Conservation (phyloP, 108 stramenopile species). For the Chaetoceros tenuissimus region DNA sequence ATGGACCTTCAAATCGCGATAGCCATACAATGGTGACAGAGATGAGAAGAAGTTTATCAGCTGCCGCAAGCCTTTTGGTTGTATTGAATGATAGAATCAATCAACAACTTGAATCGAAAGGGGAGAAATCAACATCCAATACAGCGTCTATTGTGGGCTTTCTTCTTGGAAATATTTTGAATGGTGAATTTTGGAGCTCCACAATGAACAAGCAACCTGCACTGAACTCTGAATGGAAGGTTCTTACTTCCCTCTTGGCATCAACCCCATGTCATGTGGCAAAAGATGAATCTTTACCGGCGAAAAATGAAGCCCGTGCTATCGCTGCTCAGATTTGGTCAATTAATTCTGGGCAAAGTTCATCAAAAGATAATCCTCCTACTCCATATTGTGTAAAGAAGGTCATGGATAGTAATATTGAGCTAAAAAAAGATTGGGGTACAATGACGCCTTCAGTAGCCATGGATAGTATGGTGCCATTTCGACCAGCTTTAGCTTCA, state of each 20-base stretch:
- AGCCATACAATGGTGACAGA: constrained; percentile 65
- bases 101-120: constrained; percentile 31
- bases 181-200: constrained; percentile 54
- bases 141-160: constrained; percentile 35
- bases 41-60: constrained; percentile 56
- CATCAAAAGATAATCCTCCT: constrained; percentile 32
- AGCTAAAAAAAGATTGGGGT: constrained; percentile 44
- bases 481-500: constrained; percentile 70
- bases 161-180: constrained; percentile 56
- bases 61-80: constrained; percentile 62
- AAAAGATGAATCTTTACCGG: constrained; percentile 61
- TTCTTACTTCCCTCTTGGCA: constrained; percentile 58
- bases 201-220: constrained; percentile 13
- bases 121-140: constrained; percentile 12
- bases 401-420: constrained; percentile 8
- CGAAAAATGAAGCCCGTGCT: constrained; percentile 71
- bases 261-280: constrained; percentile 74
- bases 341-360: constrained; percentile 41
- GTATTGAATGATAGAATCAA: constrained; percentile 29
- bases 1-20: constrained; percentile 34
- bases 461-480: constrained; percentile 23
- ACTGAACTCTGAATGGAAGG: constrained; percentile 47
- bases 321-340: constrained; percentile 80
- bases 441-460: constrained; percentile 43
- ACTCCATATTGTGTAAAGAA: constrained; percentile 43